Evolutionary conservation across 192 early-diverging fungal genomes (phyloP), one percentile per base, ranked within the genome.

Genomic region (Kickxella alabastrina): DNA sequence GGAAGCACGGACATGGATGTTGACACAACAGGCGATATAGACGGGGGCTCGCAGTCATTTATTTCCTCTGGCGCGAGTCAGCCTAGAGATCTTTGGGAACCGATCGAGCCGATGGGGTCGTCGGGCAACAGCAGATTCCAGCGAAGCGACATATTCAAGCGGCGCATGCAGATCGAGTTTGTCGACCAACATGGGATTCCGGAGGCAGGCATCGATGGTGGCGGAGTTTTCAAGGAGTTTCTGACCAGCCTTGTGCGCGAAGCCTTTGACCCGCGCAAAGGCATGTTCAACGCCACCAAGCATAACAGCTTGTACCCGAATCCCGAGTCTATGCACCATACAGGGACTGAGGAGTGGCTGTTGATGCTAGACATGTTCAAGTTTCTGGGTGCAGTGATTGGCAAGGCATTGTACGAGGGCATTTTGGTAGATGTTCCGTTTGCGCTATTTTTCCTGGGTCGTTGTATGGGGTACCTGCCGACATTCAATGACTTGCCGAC

Each of bases 191-290:
- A 87, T 51, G 92, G 92, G 0, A 67, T 92, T 25, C 65, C 61
- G 10, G 95, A 98, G 58, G 90, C 89, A 10, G 95, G 95, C 1
- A 90, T 98, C 53, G 95, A 98, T 62, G 95, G 95, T 41, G 92
- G 93, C 24, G 94, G 95, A 28, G 85, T 98, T 10, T 98, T 98
- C 62, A 98, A 98, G 39, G 95, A 98, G 69, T 98, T 98, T 54
- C 69, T 98, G 29, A 95, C 89, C 44, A 83, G 81, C 36, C 58
- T 88, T 15, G 70, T 81, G 1, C 77, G 61, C 25, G 85, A 94
- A 54, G 88, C 89, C 4, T 92, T 92, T 53, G 80, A 88, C 68
- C 79, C 83, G 15, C 70, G 81, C 31, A 77, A 73, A 57, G 87
- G 85, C 0, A 56, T 91, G 35, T 92, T 92, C 34, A 57, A 76